A percentile compares a stretch with the other conserved stretches of the same genome.
Conservation (phyloP, 495 filamentous ascomycete species). For the Penicillium crystallinum region DNA sequence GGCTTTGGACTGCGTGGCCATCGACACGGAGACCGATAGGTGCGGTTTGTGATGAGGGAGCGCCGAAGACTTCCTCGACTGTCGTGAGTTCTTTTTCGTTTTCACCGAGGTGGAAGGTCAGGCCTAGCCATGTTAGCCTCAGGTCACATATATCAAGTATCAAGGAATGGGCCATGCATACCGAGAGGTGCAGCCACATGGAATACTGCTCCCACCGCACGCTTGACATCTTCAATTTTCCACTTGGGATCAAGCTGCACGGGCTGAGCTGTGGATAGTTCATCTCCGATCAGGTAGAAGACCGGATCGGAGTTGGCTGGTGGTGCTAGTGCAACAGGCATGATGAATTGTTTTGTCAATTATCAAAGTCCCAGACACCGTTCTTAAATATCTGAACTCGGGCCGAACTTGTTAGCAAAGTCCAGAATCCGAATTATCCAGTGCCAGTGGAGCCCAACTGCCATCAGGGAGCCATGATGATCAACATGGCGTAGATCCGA, state of each 20-base stretch:
- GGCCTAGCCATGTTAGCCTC: slow-evolving; percentile 22
- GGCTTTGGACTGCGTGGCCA: slow-evolving; percentile 35
- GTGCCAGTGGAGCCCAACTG: neutral
- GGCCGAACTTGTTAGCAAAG: neutral
- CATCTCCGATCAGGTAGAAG: slow-evolving; percentile 25
- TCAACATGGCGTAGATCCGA: slow-evolving; percentile 1
- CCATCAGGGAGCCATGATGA: neutral
- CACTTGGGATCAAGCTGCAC: slow-evolving; percentile 17
- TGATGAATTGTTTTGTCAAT: neutral
- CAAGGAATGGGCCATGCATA: neutral
- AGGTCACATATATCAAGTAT: neutral
- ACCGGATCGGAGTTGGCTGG: neutral
- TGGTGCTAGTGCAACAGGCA: slow-evolving; percentile 1
- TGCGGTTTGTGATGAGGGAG: slow-evolving; percentile 1
- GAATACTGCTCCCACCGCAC: slow-evolving; percentile 17
- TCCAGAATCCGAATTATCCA: neutral
- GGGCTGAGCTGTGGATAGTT: slow-evolving; percentile 13
- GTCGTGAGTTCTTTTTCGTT: slow-evolving; percentile 18
- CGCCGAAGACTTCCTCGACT: slow-evolving; percentile 24
- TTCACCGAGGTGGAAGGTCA: slow-evolving; percentile 31
- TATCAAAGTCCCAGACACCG: neutral
- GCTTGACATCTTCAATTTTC: slow-evolving; percentile 24
- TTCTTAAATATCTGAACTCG: neutral
- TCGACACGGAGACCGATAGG: slow-evolving; percentile 42
- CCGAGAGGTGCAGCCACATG: slow-evolving; percentile 19